Evolutionary conservation across 1,284 basidiomycete species (phyloP).

Genomic region (Puccinia brachypodii): DNA sequence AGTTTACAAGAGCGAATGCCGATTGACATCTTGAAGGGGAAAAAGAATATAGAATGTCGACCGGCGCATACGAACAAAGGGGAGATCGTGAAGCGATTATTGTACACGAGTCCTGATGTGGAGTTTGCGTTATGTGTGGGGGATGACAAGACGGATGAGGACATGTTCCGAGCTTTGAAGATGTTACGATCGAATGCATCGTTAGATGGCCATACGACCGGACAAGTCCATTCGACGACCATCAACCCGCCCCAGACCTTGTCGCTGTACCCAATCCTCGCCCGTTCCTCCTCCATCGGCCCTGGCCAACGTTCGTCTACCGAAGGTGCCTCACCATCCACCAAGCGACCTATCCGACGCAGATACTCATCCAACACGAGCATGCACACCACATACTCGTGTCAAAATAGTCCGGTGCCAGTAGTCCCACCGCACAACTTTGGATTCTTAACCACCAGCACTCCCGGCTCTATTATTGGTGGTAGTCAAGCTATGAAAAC

Average conservation of each 20-base stretch:
- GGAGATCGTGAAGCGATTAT: slow-evolving; percentile 36
- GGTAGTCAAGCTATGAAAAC: background rate
- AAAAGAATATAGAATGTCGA: slow-evolving; percentile 97
- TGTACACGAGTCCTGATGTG: slow-evolving; percentile 34
- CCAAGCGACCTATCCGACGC: background rate
- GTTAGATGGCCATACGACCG: background rate
- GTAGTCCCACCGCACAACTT: background rate
- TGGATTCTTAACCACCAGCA: background rate
- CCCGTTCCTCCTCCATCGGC: background rate
- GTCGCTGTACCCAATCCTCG: slow-evolving; percentile 31
- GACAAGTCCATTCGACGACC: slow-evolving; percentile 22
- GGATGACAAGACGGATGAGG: slow-evolving; percentile 68
- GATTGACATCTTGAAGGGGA: slow-evolving; percentile 64
- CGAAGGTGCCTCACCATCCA: background rate
- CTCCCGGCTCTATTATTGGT: too few species aligned
- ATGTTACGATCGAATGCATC: slow-evolving; percentile 29
- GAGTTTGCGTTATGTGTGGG: slow-evolving; percentile 42
- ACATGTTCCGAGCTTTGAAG: slow-evolving; percentile 85
- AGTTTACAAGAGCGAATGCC: slow-evolving; percentile 63
- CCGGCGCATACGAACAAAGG: slow-evolving; percentile 79
- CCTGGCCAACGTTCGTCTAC: background rate
- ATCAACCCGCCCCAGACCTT: slow-evolving; percentile 32
- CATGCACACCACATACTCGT: slow-evolving; percentile 5
- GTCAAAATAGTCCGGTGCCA: background rate
- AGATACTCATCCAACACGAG: slow-evolving; percentile 35